These are phyloP conservation scores for Dalbergia oliveri DNA, from an alignment of 306 rosid genomes.

Conservation along the genomic window DNA sequence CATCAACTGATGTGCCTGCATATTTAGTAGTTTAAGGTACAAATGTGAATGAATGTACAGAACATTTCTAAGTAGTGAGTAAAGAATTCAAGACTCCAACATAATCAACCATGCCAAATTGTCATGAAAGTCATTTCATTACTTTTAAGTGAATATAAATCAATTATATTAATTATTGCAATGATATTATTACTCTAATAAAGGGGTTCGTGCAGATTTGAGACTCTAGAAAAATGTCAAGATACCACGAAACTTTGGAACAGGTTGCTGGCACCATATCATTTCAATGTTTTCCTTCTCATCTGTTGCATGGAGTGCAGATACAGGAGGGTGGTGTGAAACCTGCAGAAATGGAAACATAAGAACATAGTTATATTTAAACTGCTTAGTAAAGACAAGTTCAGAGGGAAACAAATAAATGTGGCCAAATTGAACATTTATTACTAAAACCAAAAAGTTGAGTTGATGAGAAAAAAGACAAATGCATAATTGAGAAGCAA, in stretches of 20 bases:
- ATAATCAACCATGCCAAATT: not conserved
- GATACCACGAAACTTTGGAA: slow-evolving; percentile 76
- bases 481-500: slow-evolving; percentile 9
- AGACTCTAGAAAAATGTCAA: slow-evolving; percentile 18
- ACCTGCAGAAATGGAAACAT: slow-evolving; percentile 50
- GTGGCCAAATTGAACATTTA: not conserved
- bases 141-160: too few relatives aligned
- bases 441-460: not conserved
- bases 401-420: not conserved
- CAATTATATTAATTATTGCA: not conserved
- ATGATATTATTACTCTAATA: not conserved
- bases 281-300: slow-evolving; percentile 74
- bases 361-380: not conserved
- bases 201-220: not conserved
- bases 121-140: not conserved
- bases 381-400: not conserved
- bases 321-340: slow-evolving; percentile 87
- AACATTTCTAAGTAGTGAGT: not conserved
- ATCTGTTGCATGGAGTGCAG: slow-evolving; percentile 92
- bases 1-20: slow-evolving; percentile 81
- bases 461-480: not conserved
- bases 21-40: not conserved
- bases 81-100: not conserved
- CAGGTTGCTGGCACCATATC: slow-evolving; percentile 73
- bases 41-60: not conserved